phyloP scores from a whole-genome alignment of 495 filamentous ascomycete species.

The Hypoxylon trugodes region DNA sequence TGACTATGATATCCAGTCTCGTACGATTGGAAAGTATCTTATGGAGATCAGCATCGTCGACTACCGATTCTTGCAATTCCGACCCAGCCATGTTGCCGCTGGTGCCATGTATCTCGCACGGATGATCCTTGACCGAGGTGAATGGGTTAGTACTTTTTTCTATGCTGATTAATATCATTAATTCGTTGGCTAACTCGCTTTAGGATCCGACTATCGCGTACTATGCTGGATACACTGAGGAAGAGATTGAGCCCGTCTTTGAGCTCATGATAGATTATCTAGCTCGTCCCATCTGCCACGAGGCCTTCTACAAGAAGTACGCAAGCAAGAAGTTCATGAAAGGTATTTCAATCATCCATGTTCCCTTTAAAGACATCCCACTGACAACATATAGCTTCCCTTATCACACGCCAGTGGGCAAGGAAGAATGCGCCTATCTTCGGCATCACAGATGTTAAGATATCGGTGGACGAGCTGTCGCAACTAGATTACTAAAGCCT shows the following conservation, averaged over 20 bases:
- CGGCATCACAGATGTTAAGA: conserved; percentile 50
- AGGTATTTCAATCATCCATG: conserved; percentile 62
- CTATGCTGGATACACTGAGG: conserved; percentile 92
- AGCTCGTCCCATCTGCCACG: conserved; percentile 83
- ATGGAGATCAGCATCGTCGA: conserved; percentile 97
- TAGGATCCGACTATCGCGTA: conserved; percentile 88
- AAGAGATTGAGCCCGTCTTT: conserved; percentile 91
- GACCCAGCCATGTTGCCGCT: conserved; percentile 88
- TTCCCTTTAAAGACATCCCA: conserved; percentile 4
- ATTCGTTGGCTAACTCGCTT: conserved; percentile 38
- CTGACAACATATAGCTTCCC: conserved; percentile 71
- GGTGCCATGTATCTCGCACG: conserved; percentile 94
- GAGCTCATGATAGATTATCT: conserved; percentile 96
- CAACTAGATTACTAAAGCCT: conserved; percentile 16
- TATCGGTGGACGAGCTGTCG: conserved; percentile 54
- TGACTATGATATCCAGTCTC: conserved; percentile 96
- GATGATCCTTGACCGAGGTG: conserved; percentile 84
- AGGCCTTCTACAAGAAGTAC: conserved; percentile 99
- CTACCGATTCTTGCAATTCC: conserved; percentile 86
- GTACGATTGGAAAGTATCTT: conserved; percentile 97
- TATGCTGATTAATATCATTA: background rate
- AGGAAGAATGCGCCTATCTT: conserved; percentile 71
- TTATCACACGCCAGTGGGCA: conserved; percentile 90
- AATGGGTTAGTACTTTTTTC: conserved; percentile 79
- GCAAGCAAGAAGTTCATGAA: conserved; percentile 98